Evolutionary conservation across 2,329 filamentous ascomycete genomes (phyloP).

Genomic region (Sporothrix sp.): DNA sequence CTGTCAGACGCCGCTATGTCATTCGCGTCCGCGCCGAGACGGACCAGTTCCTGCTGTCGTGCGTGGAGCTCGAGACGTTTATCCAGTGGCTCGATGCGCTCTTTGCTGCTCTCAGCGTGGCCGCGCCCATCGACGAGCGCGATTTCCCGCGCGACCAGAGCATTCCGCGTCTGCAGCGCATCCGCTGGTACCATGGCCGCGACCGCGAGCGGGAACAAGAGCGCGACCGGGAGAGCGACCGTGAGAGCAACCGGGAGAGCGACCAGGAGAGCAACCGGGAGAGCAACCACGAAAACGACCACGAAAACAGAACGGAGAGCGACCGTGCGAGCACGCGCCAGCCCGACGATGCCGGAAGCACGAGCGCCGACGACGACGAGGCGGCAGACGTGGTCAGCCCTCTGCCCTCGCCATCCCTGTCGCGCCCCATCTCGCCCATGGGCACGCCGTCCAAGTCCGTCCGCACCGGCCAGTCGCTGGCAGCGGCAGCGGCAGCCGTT

Average conservation of each 20-base stretch:
- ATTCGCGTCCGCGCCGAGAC: conserved; percentile 64
- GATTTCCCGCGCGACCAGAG: conserved; percentile 53
- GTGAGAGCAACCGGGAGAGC: not conserved
- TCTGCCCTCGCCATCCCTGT: conserved; percentile 2
- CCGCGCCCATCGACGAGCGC: conserved; percentile 60
- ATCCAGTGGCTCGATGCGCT: conserved; percentile 59
- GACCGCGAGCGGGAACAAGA: conserved; percentile 16
- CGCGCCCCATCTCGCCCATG: not conserved
- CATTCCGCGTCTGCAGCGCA: conserved; percentile 46
- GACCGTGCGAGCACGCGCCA: too few relatives aligned
- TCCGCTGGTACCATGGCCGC: conserved; percentile 40
- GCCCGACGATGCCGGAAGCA: not conserved
- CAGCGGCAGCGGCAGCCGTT: conserved; percentile 3
- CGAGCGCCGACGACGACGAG: conserved; percentile 4
- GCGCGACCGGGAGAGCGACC: conserved; percentile 7
- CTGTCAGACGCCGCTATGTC: conserved; percentile 48
- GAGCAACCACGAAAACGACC: not conserved
- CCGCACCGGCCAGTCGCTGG: conserved; percentile 1
- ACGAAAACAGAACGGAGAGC: too few relatives aligned
- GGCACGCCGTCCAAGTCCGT: not conserved
- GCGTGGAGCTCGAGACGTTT: conserved; percentile 54
- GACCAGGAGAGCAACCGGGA: conserved; percentile 1
- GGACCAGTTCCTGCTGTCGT: conserved; percentile 63
- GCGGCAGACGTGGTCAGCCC: conserved; percentile 1
- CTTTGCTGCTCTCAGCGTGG: conserved; percentile 65